phyloP scores from a whole-genome alignment of 495 filamentous ascomycete species.

The Hypoxylon subgilvum region DNA sequence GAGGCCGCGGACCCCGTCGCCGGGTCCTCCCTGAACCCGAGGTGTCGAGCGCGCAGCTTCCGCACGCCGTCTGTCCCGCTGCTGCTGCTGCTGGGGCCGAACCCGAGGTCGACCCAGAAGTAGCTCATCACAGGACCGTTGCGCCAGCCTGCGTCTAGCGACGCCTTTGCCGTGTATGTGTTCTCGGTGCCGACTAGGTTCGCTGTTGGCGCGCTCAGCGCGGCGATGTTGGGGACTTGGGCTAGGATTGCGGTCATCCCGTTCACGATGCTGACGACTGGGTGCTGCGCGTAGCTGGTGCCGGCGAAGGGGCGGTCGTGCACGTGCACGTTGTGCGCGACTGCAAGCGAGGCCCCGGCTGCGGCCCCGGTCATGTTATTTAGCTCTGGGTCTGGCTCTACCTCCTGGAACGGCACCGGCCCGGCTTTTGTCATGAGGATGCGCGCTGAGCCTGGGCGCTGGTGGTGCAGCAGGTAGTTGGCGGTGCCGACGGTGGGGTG shows the following conservation, averaged over 20 bases:
- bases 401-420: slow-evolving; percentile 33
- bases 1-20: slow-evolving; percentile 68
- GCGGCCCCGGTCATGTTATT: slow-evolving; percentile 38
- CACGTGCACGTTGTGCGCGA: slow-evolving; percentile 69
- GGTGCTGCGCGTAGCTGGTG: slow-evolving; percentile 18
- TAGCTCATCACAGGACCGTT: slow-evolving; percentile 59
- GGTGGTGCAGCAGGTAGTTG: slow-evolving; percentile 52
- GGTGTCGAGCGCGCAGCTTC: slow-evolving; percentile 47
- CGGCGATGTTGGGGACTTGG: slow-evolving; percentile 52
- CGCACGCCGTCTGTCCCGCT: slow-evolving; percentile 29
- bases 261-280: slow-evolving; percentile 66
- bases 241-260: slow-evolving; percentile 69
- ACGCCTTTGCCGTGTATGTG: slow-evolving; percentile 13
- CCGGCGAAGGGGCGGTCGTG: slow-evolving; percentile 49
- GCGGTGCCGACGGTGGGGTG: slow-evolving; percentile 76
- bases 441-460: slow-evolving; percentile 41
- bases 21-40: slow-evolving; percentile 68
- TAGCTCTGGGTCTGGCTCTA: slow-evolving; percentile 19
- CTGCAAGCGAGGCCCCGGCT: slow-evolving; percentile 51
- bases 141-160: slow-evolving; percentile 63
- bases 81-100: slow-evolving; percentile 9
- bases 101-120: slow-evolving; percentile 55
- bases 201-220: slow-evolving; percentile 45
- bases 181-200: slow-evolving; percentile 36
- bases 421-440: slow-evolving; percentile 68